phyloP scores from a whole-genome alignment of 2,329 filamentous ascomycete species.

The Elsinoe australis region DNA sequence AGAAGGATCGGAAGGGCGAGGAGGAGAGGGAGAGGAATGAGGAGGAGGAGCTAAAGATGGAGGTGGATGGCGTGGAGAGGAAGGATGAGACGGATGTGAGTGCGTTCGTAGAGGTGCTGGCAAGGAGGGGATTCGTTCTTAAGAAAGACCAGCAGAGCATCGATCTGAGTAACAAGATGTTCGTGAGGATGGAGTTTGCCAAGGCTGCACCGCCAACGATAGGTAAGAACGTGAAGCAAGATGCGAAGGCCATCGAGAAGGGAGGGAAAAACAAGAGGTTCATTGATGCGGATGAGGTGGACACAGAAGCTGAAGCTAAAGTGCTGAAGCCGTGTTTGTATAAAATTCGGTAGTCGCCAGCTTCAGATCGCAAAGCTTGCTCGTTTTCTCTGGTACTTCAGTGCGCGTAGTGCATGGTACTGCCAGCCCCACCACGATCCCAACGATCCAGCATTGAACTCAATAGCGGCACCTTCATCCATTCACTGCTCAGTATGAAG shows the following conservation, averaged over 20 bases:
- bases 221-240: slow-evolving; percentile 59
- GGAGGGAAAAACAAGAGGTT: slow-evolving; percentile 45
- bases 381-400: too few relatives aligned
- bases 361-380: too few relatives aligned
- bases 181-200: slow-evolving; percentile 91
- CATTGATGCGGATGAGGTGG: slow-evolving; percentile 50
- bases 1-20: slow-evolving; percentile 38
- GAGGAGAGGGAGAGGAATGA: slow-evolving; percentile 49
- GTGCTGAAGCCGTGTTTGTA: slow-evolving; percentile 95
- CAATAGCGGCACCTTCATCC: too few relatives aligned
- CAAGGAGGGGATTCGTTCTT: slow-evolving; percentile 75
- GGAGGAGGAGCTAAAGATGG: slow-evolving; percentile 52
- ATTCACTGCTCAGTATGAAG: too few relatives aligned
- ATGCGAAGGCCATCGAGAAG: slow-evolving; percentile 31
- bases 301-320: slow-evolving; percentile 54
- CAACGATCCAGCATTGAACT: too few relatives aligned
- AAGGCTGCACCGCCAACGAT: slow-evolving; percentile 69
- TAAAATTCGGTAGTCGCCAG: slow-evolving; percentile 77
- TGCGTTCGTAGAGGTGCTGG: slow-evolving; percentile 76
- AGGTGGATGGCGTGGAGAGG: slow-evolving; percentile 59
- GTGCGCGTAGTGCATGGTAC: too few relatives aligned
- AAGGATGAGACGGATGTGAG: slow-evolving; percentile 75
- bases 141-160: slow-evolving; percentile 57
- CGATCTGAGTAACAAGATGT: slow-evolving; percentile 93
- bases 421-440: too few relatives aligned